Base-by-base conservation (phyloP, 1,139 yeast species). In the Pichia sp. region DNA sequence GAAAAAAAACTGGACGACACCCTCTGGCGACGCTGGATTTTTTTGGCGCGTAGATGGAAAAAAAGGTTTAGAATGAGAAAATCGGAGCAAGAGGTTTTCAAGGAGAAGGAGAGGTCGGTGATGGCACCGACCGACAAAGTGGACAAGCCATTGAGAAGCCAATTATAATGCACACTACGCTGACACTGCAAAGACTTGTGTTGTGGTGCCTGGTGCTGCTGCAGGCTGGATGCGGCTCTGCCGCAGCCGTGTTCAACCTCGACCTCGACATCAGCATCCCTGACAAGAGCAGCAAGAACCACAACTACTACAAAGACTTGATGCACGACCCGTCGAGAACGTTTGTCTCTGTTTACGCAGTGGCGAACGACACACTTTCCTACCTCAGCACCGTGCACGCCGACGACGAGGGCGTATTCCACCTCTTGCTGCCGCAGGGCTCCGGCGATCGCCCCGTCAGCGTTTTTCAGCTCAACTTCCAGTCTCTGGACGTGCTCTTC, bases 261-360 rank as follows among this genome's bases (percentile, higher is more conserved):
- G 48, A 31, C 7, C 10, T 45, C 19, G 49, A 46, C 29, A 32
- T 46, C 16, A 5, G 7, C 26, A 30, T 46, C n/a, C 41, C 49
- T 4, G 49, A 46, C 29, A 46, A 16, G 40, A 46, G 32, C 30
- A 32, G 16, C 41, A 19, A 15, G 15, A n/a, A 46, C 15, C 41
- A 32, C 29, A 46, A 46, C 30, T 46, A 15, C 30, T 46, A 47
- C 50, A 38, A 15, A 8, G 45, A 40, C 11, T 13, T 47, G 7
- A 15, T n/a, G n/a, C 45, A 38, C 16, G 63, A 61, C 44, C 62
- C 63, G 8, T 53, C 63, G 5, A 46, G 62, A n/a, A 42, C 57
- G 16, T 40, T 41, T 3, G 42, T 61, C 2, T 23, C 52, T 5
- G 13, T 49, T 6, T 47, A 47, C 10, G 10, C 36, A 1, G 23